phyloP scores from a whole-genome alignment of 306 rosid species.

The Vigna hirtella region DNA sequence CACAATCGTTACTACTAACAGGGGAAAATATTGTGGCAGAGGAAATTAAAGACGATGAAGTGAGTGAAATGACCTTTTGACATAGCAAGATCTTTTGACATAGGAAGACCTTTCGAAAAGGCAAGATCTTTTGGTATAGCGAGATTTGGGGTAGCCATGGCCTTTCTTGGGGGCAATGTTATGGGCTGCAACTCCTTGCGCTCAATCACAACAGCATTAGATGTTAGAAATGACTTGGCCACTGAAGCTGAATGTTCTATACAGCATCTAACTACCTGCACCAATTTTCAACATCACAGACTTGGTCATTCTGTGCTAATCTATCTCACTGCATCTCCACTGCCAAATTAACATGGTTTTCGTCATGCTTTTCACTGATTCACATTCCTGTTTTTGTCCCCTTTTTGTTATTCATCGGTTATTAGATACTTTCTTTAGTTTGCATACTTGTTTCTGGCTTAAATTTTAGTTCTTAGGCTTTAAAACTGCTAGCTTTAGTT shows the following conservation, averaged over 20 bases:
- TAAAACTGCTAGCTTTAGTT: not conserved
- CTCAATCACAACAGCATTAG: conserved; percentile 86
- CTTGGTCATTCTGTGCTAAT: not conserved
- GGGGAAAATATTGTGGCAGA: not conserved
- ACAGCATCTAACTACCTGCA: conserved; percentile 92
- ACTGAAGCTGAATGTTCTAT: conserved; percentile 93
- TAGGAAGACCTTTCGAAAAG: too few relatives aligned
- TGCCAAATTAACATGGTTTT: not conserved
- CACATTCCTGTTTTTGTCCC: not conserved
- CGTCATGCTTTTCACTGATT: not conserved
- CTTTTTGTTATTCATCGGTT: not conserved
- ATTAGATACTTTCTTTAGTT: not conserved
- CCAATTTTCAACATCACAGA: conserved; percentile 26
- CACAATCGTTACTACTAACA: conserved; percentile 27
- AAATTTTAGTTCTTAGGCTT: not conserved
- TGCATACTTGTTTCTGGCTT: not conserved
- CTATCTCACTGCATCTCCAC: not conserved
- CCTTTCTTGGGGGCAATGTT: conserved; percentile 50
- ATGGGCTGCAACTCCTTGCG: conserved; percentile 51
- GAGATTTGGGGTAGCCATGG: conserved; percentile 52
- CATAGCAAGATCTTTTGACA: not conserved
- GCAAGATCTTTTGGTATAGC: not conserved
- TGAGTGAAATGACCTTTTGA: conserved; percentile 1
- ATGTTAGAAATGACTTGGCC: conserved; percentile 77
- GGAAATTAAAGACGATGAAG: not conserved